These are phyloP conservation scores for Laetiporus sulphureus DNA, from an alignment of 1,284 basidiomycete genomes.

Conservation along the genomic window DNA sequence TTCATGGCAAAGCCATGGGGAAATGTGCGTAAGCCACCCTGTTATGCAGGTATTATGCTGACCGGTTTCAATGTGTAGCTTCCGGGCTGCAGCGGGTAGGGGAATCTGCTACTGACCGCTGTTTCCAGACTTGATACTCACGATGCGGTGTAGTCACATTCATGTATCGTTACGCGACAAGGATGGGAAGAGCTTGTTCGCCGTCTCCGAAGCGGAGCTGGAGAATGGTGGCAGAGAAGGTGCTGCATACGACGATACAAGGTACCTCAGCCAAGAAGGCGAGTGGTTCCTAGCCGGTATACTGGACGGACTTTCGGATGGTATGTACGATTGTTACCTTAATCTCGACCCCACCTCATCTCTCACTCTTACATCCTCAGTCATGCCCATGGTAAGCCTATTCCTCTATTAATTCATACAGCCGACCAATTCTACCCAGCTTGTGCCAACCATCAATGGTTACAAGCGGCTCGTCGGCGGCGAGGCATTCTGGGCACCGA, in stretches of 20 bases:
- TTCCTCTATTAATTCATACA: not conserved
- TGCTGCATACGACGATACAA: slow-evolving; percentile 78
- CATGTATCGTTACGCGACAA: slow-evolving; percentile 82
- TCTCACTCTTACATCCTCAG: slow-evolving; percentile 28
- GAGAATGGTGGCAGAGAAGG: slow-evolving; percentile 54
- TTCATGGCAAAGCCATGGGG: slow-evolving; percentile 99
- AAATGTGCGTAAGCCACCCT: slow-evolving; percentile 49
- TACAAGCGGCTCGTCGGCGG: slow-evolving; percentile 97
- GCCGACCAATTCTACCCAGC: slow-evolving; percentile 30
- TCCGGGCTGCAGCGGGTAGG: slow-evolving; percentile 86
- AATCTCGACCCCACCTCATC: slow-evolving; percentile 33
- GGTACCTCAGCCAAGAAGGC: slow-evolving; percentile 76
- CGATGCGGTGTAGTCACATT: slow-evolving; percentile 87
- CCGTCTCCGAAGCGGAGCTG: slow-evolving; percentile 54
- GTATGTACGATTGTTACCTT: slow-evolving; percentile 34
- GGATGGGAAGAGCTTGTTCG: slow-evolving; percentile 76
- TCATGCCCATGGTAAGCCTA: slow-evolving; percentile 21
- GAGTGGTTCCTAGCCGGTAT: slow-evolving; percentile 93
- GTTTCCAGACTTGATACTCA: not conserved
- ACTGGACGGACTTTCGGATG: slow-evolving; percentile 82
- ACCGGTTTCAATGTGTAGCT: slow-evolving; percentile 40
- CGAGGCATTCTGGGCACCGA: slow-evolving; percentile 93
- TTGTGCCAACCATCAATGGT: slow-evolving; percentile 94
- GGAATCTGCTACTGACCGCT: not conserved
- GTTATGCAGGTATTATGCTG: not conserved